phyloP scores from a whole-genome alignment of 331 rosid genomes.

The Erythrophleum ivorense region DNA sequence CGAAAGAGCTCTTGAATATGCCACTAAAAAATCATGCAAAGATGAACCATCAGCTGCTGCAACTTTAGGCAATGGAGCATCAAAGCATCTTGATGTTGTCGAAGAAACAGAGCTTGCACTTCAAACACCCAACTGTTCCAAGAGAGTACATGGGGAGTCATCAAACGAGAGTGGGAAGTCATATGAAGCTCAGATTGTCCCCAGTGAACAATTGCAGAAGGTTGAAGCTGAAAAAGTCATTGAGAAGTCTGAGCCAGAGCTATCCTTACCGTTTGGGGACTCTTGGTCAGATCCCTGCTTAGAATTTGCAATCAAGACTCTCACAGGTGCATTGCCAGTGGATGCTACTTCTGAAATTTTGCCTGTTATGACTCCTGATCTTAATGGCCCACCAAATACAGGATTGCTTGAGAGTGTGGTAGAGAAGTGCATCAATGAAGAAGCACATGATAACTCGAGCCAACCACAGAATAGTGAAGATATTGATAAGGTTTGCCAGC shows the following conservation, averaged over 20 bases:
- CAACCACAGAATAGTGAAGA: slow-evolving; percentile 55
- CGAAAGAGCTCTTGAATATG: slow-evolving; percentile 59
- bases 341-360: slow-evolving; percentile 49
- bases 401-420: slow-evolving; percentile 43
- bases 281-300: slow-evolving; percentile 80
- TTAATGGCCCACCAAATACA: slow-evolving; percentile 39
- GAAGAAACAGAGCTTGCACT: slow-evolving; percentile 31
- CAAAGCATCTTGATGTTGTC: slow-evolving; percentile 37
- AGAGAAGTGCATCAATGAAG: slow-evolving; percentile 41
- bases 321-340: slow-evolving; percentile 73
- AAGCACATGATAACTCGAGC: slow-evolving; percentile 38
- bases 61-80: slow-evolving; percentile 47
- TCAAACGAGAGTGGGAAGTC: slow-evolving; percentile 47
- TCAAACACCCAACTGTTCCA: slow-evolving; percentile 40
- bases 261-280: slow-evolving; percentile 51
- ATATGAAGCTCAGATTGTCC: slow-evolving; percentile 37
- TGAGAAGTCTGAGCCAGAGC: slow-evolving; percentile 47
- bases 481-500: slow-evolving; percentile 46
- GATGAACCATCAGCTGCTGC: slow-evolving; percentile 34
- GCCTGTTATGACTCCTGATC: slow-evolving; percentile 41
- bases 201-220: slow-evolving; percentile 48
- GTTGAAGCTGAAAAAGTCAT: slow-evolving; percentile 50
- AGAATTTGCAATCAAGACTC: slow-evolving; percentile 75
- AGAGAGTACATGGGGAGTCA: slow-evolving; percentile 45
- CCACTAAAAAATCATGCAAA: slow-evolving; percentile 44